Base-by-base conservation (phyloP, 2,329 filamentous ascomycete genomes). In the Plectosphaerella cucumerina region DNA sequence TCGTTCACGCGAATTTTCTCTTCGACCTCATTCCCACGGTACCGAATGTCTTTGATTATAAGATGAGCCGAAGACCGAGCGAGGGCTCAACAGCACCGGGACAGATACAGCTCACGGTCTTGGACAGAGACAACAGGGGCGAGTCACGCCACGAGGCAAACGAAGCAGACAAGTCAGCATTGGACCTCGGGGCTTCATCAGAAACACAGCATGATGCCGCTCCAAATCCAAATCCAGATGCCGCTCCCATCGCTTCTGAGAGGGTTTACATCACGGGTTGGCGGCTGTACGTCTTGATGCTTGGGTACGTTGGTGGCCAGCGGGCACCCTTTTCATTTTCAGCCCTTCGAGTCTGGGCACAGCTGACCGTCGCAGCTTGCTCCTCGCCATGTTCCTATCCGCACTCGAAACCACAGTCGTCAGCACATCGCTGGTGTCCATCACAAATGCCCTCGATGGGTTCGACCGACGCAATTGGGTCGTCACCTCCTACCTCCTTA, bases 381-480 rank as follows among this genome's bases (percentile, higher is more conserved):
- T 50, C 34, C 47, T 53, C 5, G 49, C 53, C 11, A 61, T 75
- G 4, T 68, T 78, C 37, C 63, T 80, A 3, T 71, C 75, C 1
- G 71, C 69, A 1, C 61, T 76, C 4, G 76, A 79, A 52, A 74
- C 69, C 8, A 76, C 74, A 4, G 78, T 78, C 22, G 73, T 80
- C n/a, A 74, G 70, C 60, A 78, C 76, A 0, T 70, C 75, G 8
- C 61, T 79, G 1, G 69, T 77, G 1, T 70, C 72, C 20, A 77
- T 77, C 34, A 68, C 65, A 3, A 65, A 69, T 42, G 59, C 64
- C 5, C 62, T 76, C 5, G 50, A 61, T 10, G 66, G 66, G 8
- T 72, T 71, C 39, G 56, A 64, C 8, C 56, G 65, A 35, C 59
- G 61, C n/a, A 63, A 62, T 34, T 77, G 76, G 76, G 64, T 80